Conservation (phyloP, 106 monocot species). For the Chionographis japonica region DNA sequence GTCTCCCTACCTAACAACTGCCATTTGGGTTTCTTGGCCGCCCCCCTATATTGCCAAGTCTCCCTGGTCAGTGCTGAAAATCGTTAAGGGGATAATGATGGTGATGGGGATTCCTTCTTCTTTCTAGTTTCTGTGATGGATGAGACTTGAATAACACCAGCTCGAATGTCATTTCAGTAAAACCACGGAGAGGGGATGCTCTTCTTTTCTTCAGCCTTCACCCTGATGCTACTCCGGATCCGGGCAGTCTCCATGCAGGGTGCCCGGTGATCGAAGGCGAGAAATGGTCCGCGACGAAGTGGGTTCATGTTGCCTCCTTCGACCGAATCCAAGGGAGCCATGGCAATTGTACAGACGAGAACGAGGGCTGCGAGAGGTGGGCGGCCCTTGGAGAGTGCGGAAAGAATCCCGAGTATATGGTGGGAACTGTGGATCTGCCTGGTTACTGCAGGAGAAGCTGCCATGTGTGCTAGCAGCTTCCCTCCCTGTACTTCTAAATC, state of each 20-base stretch:
- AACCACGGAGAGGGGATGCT: slow-evolving; percentile 83
- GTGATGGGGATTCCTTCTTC: background rate
- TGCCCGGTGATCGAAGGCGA: slow-evolving; percentile 90
- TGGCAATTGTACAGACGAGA: slow-evolving; percentile 65
- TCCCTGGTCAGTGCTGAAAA: too few relatives aligned
- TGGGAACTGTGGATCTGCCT: slow-evolving; percentile 59
- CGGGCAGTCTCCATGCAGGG: slow-evolving; percentile 72
- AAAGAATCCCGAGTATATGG: slow-evolving; percentile 89
- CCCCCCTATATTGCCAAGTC: too few relatives aligned
- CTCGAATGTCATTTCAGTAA: slow-evolving; percentile 43
- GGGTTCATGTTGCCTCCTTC: slow-evolving; percentile 92
- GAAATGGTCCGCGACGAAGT: slow-evolving; percentile 98
- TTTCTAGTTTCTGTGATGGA: background rate
- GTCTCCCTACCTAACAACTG: too few relatives aligned
- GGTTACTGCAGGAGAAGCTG: slow-evolving; percentile 90
- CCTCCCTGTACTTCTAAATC: background rate
- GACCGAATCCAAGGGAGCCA: slow-evolving; percentile 28
- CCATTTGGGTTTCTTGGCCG: too few relatives aligned
- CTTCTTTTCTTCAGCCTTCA: slow-evolving; percentile 94
- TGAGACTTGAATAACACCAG: too few relatives aligned
- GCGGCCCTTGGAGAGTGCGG: slow-evolving; percentile 83
- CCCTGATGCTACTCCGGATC: slow-evolving; percentile 63
- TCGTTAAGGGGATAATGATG: too few relatives aligned
- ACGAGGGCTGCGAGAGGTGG: slow-evolving; percentile 72
- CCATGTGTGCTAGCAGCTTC: slow-evolving; percentile 46